Conservation (phyloP, 768 basidiomycete species). For the Hypholoma fasciculare region DNA sequence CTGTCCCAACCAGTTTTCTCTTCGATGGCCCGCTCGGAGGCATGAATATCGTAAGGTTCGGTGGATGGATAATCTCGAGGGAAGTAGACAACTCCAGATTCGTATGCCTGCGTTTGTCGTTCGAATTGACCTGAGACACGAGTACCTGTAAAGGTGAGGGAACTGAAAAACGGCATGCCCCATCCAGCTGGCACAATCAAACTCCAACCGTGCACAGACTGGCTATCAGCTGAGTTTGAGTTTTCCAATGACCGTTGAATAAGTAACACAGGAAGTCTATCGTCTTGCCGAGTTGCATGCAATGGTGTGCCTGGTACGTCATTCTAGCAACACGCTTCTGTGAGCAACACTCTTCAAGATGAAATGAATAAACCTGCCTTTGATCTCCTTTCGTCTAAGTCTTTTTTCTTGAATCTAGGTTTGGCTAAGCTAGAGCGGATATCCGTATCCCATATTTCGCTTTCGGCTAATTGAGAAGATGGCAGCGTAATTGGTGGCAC, state of each 20-base stretch:
- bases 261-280: constrained; percentile 81
- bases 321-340: constrained; percentile 42
- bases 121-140: constrained; percentile 87
- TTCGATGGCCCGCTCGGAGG: constrained; percentile 45
- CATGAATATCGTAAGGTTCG: constrained; percentile 50
- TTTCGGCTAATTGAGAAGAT: constrained; percentile 55
- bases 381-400: constrained; percentile 80
- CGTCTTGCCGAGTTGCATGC: constrained; percentile 68
- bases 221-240: constrained; percentile 25
- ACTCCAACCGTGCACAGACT: constrained; percentile 81
- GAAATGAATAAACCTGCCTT: constrained; percentile 44
- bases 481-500: constrained; percentile 45
- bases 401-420: constrained; percentile 77
- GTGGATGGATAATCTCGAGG: constrained; percentile 80
- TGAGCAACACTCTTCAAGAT: not conserved
- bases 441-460: constrained; percentile 73
- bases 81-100: constrained; percentile 73
- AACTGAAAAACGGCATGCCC: constrained; percentile 87
- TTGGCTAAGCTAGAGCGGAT: constrained; percentile 51
- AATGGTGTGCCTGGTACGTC: constrained; percentile 78
- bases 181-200: constrained; percentile 86
- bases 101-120: constrained; percentile 77
- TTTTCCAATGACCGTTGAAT: constrained; percentile 72
- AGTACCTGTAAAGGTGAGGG: constrained; percentile 80
- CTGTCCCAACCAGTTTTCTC: constrained; percentile 69